A percentile compares a stretch with the other conserved stretches of the same genome.
phyloP scores from a whole-genome alignment of 805 yeast genomes.

The Lipomyces yamanashiensis region DNA sequence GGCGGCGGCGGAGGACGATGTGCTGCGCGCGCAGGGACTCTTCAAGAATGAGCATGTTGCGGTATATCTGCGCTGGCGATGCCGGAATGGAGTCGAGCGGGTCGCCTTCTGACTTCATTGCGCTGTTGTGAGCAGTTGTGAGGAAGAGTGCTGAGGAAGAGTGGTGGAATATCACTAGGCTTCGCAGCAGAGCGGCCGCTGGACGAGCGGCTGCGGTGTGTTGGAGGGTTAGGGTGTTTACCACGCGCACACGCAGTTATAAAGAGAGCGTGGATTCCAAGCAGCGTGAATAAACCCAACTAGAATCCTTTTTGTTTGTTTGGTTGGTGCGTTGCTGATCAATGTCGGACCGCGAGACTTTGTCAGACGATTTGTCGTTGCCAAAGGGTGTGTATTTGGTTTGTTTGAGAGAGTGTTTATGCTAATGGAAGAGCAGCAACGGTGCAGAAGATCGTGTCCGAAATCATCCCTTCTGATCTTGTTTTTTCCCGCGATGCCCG shows the following conservation, averaged over 20 bases:
- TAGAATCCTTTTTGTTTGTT: neutral
- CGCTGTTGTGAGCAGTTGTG: neutral
- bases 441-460: slow-evolving; percentile 91
- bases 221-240: too few species aligned
- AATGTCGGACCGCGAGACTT: slow-evolving; percentile 39
- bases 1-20: slow-evolving; percentile 65
- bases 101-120: slow-evolving; percentile 6
- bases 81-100: slow-evolving; percentile 36
- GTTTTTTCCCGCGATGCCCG: slow-evolving; percentile 91
- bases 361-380: slow-evolving; percentile 50
- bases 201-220: too few species aligned
- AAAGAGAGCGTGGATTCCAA: too few species aligned
- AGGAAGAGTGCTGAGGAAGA: neutral
- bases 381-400: slow-evolving; percentile 49
- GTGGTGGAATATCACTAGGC: too few species aligned
- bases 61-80: slow-evolving; percentile 60
- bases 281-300: neutral
- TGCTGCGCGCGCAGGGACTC: slow-evolving; percentile 84
- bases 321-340: too few species aligned
- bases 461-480: slow-evolving; percentile 84
- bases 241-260: too few species aligned
- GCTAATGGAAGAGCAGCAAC: slow-evolving; percentile 62
- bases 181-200: too few species aligned
- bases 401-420: neutral
- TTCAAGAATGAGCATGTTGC: slow-evolving; percentile 82